phyloP scores from a whole-genome alignment of 768 basidiomycete genomes.

The Ephemerocybe angulata region DNA sequence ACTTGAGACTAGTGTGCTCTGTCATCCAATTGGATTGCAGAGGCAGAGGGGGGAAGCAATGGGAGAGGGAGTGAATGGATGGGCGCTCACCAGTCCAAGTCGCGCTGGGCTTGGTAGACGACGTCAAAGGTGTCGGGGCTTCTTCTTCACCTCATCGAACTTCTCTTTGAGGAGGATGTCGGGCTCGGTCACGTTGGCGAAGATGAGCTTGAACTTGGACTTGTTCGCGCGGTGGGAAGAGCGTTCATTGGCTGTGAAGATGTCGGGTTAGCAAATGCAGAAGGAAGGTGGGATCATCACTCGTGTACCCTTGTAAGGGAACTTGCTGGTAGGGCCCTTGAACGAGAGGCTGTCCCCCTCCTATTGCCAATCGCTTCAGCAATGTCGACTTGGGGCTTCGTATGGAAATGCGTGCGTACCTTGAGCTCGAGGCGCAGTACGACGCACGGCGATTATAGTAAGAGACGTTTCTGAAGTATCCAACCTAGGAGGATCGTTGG shows the following conservation, averaged over 20 bases:
- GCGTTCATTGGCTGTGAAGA: conserved; percentile 72
- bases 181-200: conserved; percentile 69
- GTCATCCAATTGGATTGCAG: no score
- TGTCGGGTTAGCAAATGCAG: no score
- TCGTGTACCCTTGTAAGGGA: conserved; percentile 70
- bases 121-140: conserved; percentile 71
- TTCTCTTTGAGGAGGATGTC: conserved; percentile 88
- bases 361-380: conserved; percentile 19
- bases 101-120: conserved; percentile 68
- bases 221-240: conserved; percentile 72
- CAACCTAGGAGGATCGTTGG: no score
- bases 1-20: conserved; percentile 11
- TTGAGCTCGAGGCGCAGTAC: conserved; percentile 69
- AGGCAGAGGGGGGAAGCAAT: no score
- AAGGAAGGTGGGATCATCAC: not conserved
- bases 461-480: no score
- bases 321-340: conserved; percentile 87
- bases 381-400: conserved; percentile 2
- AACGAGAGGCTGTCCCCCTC: no score
- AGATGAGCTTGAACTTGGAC: conserved; percentile 93
- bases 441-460: no score
- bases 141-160: conserved; percentile 65
- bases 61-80: no score
- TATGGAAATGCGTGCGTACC: conserved; percentile 27
- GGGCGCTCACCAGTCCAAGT: conserved; percentile 50